Evolutionary conservation across 108 stramenopile genomes (phyloP), one percentile per base, ranked within the genome.

Genomic region (Heterococcus sp.): DNA sequence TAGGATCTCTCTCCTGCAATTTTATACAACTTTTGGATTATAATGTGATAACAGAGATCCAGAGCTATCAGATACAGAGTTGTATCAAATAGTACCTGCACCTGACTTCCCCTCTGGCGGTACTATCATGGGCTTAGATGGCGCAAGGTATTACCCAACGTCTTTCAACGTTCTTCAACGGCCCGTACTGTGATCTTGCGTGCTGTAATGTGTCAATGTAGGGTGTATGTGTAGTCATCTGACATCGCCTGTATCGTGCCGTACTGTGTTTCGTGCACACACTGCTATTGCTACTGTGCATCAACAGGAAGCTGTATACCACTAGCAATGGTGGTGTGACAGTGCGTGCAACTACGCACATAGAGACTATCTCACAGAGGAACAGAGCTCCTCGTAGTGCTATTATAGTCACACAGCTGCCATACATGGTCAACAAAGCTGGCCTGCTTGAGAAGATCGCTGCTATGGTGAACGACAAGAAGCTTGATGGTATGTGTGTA

Each of bases 101-200:
- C 96, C 96, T 0, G 96, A 97, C 75, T 97, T 97, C 76, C 96
- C 96, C n/a, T 96, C 96, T 8, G 94, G 92, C 40, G 96, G 94
- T 14, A 80, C 73, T 28, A 95, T 96, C 68, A 83, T 95, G 82
- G 64, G 86, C 76, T 36, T 85, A 38, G 74, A 65, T n/a, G 93
- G 93, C 30, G 88, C 94, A 31, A 86, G 86, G 58, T 85, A 92
- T n/a, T n/a, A n/a, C n/a, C n/a, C n/a, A n/a, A n/a, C n/a, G n/a
- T n/a, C n/a, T n/a, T n/a, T n/a, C n/a, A n/a, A n/a, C n/a, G n/a
- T n/a, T n/a, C n/a, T n/a, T n/a, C n/a, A n/a, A n/a, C n/a, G n/a
- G n/a, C n/a, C n/a, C n/a, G n/a, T n/a, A n/a, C n/a, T n/a, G n/a
- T n/a, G n/a, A n/a, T n/a, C n/a, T n/a, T n/a, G n/a, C 46, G 46